Base-by-base conservation (phyloP, 2,329 filamentous ascomycete genomes). In the Monosporascus cannonballus region DNA sequence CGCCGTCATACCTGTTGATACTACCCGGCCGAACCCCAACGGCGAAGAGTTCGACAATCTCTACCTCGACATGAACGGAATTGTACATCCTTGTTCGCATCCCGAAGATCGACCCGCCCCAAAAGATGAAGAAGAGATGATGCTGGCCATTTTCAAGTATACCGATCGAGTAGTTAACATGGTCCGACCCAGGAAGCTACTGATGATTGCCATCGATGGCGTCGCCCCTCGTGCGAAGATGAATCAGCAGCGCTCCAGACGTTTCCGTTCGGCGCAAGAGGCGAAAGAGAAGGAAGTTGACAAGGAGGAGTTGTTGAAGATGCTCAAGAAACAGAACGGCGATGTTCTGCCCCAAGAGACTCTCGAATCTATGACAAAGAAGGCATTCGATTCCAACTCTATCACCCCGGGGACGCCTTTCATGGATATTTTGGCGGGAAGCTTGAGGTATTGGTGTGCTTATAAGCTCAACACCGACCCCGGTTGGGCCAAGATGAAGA, bases 41-140 rank as follows among this genome's bases (percentile, higher is more conserved):
- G 91, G 91, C 69, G 93, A 97, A 73, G 94, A 99, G 71, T 89
- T 96, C 66, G 93, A 99, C 74, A 99, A 99, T 66, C 78, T 99
- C 6, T 99, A 99, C 67, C 83, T 99, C 58, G 94, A 99, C 67
- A 97, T 99, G 93, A 99, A 99, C 71, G 95, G 94, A 69, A 99
- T 99, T 61, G 94, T 99, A 38, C 94, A 99, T 76, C 95, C 95
- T 34, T 99, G 94, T 74, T 96, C 93, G 47, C 94, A 99, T 73
- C 94, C 94, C 1, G 94, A 99, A 70, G 93, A 97, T 66, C 84
- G 85, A 57, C 91, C 94, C 2, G 84, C 94, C 4, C 94, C 94
- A 11, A 88, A 87, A 65, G 93, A 94, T 56, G 94, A 99, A 75
- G 90, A 96, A 69, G 94, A 97, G 74, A 99, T 99, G 94, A 99